A percentile compares a stretch with the other conserved stretches of the same genome.
Conservation (phyloP, 225 moss, liverwort and hornwort species). For the Anthoceros angustus region DNA sequence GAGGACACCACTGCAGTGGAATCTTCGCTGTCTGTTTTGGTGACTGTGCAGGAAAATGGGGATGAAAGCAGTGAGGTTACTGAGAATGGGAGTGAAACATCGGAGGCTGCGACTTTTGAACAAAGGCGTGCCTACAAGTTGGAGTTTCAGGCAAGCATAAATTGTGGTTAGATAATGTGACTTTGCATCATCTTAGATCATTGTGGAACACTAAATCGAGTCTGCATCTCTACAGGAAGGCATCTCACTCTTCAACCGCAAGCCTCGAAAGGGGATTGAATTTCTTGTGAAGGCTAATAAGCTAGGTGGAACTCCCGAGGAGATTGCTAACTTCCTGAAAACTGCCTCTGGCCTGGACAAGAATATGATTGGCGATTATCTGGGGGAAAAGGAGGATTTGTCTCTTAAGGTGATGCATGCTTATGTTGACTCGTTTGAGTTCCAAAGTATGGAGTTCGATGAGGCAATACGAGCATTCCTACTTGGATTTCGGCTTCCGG, state of each 20-base stretch:
- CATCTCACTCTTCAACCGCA: conserved; percentile 83
- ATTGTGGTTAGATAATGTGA: too few relatives aligned
- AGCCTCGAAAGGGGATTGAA: conserved; percentile 92
- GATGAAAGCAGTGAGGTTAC: conserved; percentile 27
- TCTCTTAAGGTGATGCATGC: conserved; percentile 92
- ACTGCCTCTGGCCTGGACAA: conserved; percentile 84
- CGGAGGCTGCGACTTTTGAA: conserved; percentile 94
- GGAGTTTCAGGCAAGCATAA: conserved; percentile 60
- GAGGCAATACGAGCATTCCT: conserved; percentile 83
- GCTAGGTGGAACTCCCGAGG: conserved; percentile 76
- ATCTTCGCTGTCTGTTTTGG: conserved; percentile 13
- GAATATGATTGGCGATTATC: conserved; percentile 97
- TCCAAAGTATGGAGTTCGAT: conserved; percentile 85
- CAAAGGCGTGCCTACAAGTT: conserved; percentile 93
- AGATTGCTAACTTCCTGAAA: conserved; percentile 63
- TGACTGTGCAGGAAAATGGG: conserved; percentile 33
- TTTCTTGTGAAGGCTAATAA: conserved; percentile 82
- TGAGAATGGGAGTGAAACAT: conserved; percentile 45
- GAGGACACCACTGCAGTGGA: conserved; percentile 47
- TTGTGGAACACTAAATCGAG: too few relatives aligned
- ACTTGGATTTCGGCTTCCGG: conserved; percentile 88
- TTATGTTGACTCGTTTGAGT: conserved; percentile 84
- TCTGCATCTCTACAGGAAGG: conserved; percentile 56
- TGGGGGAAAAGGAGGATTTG: conserved; percentile 94
- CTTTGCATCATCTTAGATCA: too few relatives aligned